These are phyloP conservation scores for Lactuca saligna DNA, from an alignment of 129 eudicot species.

Conservation along the genomic window DNA sequence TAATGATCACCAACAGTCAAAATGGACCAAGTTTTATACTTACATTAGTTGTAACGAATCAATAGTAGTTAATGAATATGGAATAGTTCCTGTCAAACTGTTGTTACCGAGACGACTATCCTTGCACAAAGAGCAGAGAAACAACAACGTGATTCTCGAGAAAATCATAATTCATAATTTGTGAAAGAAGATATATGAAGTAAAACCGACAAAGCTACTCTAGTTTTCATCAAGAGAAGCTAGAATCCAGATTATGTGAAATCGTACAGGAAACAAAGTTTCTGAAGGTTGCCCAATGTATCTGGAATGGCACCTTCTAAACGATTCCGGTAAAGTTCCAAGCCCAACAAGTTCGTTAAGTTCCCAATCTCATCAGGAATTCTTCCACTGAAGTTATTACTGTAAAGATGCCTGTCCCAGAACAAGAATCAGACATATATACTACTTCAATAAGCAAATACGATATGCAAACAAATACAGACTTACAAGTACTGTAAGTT, in stretches of 20 bases:
- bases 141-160: neutral
- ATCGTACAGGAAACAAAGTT: slow-evolving; percentile 61
- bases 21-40: slow-evolving; percentile 20
- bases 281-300: slow-evolving; percentile 60
- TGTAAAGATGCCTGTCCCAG: slow-evolving; percentile 49
- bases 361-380: slow-evolving; percentile 61
- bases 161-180: neutral
- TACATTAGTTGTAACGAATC: slow-evolving; percentile 32
- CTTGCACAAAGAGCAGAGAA: neutral
- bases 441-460: neutral
- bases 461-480: neutral
- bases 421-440: neutral
- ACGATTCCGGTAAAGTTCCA: slow-evolving; percentile 69
- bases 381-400: slow-evolving; percentile 58
- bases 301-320: slow-evolving; percentile 56
- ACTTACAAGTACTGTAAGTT: slow-evolving; percentile 73
- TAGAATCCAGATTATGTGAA: neutral
- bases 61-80: neutral
- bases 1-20: neutral
- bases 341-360: slow-evolving; percentile 65
- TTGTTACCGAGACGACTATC: neutral
- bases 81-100: neutral
- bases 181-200: no score
- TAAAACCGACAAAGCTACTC: neutral
- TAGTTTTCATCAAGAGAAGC: neutral